Conservation (phyloP, 768 basidiomycete species). For the Hygrocybe coccinea region DNA sequence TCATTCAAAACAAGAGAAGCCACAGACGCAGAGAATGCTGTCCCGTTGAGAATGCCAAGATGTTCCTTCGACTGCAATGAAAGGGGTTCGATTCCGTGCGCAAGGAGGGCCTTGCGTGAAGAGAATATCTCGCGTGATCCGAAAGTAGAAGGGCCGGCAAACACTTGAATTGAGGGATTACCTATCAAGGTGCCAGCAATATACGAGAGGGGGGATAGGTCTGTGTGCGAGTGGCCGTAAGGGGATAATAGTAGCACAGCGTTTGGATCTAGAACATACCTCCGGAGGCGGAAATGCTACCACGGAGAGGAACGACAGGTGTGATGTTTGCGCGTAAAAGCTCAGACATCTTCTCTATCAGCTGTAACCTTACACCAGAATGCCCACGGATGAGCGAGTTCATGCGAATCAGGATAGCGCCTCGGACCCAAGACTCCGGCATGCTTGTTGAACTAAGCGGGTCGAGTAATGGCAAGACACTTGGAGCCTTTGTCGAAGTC, state of each 20-base stretch:
- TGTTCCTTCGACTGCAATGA: conserved; percentile 62
- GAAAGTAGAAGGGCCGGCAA: conserved; percentile 48
- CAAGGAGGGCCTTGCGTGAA: conserved; percentile 46
- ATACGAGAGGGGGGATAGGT: conserved; percentile 47
- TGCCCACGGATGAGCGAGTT: conserved; percentile 80
- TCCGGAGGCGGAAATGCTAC: conserved; percentile 75
- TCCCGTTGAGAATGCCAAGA: conserved; percentile 69
- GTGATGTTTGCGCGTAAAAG: conserved; percentile 61
- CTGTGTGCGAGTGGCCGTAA: conserved; percentile 8
- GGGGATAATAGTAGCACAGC: background rate
- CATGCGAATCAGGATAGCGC: conserved; percentile 73
- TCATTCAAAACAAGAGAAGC: conserved; percentile 69
- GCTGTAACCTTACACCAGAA: conserved; percentile 72
- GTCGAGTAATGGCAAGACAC: conserved; percentile 62
- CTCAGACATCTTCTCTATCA: conserved; percentile 65
- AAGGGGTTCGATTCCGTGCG: conserved; percentile 54
- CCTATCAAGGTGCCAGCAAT: conserved; percentile 67
- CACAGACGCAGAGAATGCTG: conserved; percentile 69
- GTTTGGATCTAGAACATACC: conserved; percentile 35
- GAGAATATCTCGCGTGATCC: conserved; percentile 48
- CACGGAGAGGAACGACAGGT: conserved; percentile 74
- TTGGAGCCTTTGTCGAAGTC: conserved; percentile 42
- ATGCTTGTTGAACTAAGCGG: conserved; percentile 62
- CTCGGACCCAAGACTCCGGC: conserved; percentile 86
- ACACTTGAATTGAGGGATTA: conserved; percentile 63